A percentile compares a stretch with the other conserved stretches of the same genome.
phyloP scores from a whole-genome alignment of 345 rosid species.

The Dimocarpus longan region DNA sequence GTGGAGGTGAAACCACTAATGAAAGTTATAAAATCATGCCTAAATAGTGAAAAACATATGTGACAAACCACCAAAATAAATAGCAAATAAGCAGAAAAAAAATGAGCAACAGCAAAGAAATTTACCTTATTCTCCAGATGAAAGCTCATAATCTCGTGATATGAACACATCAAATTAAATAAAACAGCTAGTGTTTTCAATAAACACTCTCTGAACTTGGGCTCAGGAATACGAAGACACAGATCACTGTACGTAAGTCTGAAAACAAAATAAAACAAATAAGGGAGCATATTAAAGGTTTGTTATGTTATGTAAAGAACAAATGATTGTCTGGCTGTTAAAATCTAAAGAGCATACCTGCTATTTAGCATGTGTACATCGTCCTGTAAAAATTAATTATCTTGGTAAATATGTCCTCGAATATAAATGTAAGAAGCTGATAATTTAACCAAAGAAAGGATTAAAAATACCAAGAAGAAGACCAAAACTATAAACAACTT shows the following conservation, averaged over 20 bases:
- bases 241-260: slow-evolving; percentile 99
- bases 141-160: slow-evolving; percentile 87
- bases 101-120: slow-evolving; percentile 21
- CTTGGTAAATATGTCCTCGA: slow-evolving; percentile 18
- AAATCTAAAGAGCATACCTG: slow-evolving; percentile 56
- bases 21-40: background rate
- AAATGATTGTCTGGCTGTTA: slow-evolving; percentile 11
- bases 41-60: slow-evolving; percentile 7
- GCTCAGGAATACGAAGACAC: slow-evolving; percentile 91
- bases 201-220: slow-evolving; percentile 90
- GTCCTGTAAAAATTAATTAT: slow-evolving; percentile 63
- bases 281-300: slow-evolving; percentile 23
- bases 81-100: slow-evolving; percentile 3
- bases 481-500: background rate
- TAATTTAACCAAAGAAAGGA: slow-evolving; percentile 7
- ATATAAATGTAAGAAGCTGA: slow-evolving; percentile 6
- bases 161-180: slow-evolving; percentile 85
- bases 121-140: slow-evolving; percentile 63
- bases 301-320: background rate
- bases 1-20: background rate
- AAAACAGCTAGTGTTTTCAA: slow-evolving; percentile 82
- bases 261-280: slow-evolving; percentile 36
- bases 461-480: slow-evolving; percentile 14
- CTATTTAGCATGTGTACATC: slow-evolving; percentile 56
- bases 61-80: slow-evolving; percentile 6